phyloP scores from a whole-genome alignment of 2,329 filamentous ascomycete species.

The Paecilomyces sp. region DNA sequence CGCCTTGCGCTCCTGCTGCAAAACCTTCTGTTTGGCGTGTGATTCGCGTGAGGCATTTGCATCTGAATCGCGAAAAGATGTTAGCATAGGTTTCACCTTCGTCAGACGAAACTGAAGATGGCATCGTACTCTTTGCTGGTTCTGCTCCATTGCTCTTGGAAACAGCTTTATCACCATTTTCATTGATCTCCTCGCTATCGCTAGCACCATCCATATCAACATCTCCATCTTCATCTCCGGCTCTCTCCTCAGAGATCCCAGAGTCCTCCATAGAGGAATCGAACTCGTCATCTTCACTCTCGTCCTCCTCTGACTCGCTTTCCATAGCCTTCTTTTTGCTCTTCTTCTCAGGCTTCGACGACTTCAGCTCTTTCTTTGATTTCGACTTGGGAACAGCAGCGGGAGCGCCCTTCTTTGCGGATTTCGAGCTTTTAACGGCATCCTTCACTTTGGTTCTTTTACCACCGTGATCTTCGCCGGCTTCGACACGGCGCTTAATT shows the following conservation, averaged over 20 bases:
- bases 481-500: conserved; percentile 33
- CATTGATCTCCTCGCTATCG: conserved; percentile 10
- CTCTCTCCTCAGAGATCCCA: conserved; percentile 12
- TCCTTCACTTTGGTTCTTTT: conserved; percentile 34
- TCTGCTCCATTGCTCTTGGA: conserved; percentile 4
- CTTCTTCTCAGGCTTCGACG: conserved; percentile 23
- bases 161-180: conserved; percentile 3
- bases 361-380: conserved; percentile 23
- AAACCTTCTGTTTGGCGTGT: conserved; percentile 85
- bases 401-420: conserved; percentile 5
- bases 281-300: conserved; percentile 25
- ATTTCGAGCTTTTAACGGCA: conserved; percentile 7
- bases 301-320: conserved; percentile 29
- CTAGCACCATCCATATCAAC: conserved; percentile 6
- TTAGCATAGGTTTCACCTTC: conserved; percentile 1
- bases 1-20: conserved; percentile 81
- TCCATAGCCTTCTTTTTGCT: conserved; percentile 27
- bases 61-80: conserved; percentile 34
- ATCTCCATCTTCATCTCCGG: conserved; percentile 14
- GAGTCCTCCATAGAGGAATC: conserved; percentile 4
- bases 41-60: conserved; percentile 69
- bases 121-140: neutral
- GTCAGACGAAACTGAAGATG: neutral
- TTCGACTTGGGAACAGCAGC: conserved; percentile 7
- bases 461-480: conserved; percentile 30